phyloP scores from a whole-genome alignment of 306 rosid genomes.

The Oemleria cerasiformis region DNA sequence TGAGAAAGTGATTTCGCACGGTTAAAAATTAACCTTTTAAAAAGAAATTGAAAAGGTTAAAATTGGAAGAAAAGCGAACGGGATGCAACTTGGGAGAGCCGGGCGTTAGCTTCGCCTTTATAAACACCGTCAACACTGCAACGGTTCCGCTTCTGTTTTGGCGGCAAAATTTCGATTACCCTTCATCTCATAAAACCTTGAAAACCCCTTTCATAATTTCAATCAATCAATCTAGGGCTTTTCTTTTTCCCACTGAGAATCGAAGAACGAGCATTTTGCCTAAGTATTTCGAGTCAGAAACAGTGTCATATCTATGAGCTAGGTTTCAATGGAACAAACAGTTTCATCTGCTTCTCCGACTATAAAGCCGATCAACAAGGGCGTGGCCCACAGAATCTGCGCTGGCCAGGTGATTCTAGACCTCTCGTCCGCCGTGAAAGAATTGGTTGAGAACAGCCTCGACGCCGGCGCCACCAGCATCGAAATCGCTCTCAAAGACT shows the following conservation, averaged over 20 bases:
- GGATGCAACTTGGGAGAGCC: no score
- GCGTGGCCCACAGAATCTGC: constrained; percentile 73
- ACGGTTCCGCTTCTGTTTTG: constrained; percentile 36
- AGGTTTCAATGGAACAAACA: constrained; percentile 37
- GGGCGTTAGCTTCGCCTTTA: background rate
- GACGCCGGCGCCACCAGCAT: constrained; percentile 86
- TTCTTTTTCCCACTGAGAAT: background rate
- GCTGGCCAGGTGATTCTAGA: constrained; percentile 92
- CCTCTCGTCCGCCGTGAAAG: constrained; percentile 96
- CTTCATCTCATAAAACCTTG: no score
- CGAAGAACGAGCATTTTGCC: background rate
- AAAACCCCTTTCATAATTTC: no score
- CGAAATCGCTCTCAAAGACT: constrained; percentile 67
- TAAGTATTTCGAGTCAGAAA: background rate
- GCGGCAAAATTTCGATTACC: constrained; percentile 47
- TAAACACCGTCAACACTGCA: background rate
- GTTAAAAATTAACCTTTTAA: no score
- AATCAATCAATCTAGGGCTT: background rate
- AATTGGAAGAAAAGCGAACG: background rate
- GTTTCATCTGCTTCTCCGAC: constrained; percentile 39
- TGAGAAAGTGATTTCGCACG: no score
- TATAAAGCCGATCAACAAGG: constrained; percentile 66
- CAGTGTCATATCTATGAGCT: background rate
- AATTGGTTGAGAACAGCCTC: constrained; percentile 91
- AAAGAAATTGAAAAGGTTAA: background rate